Conservation (phyloP, 2,329 filamentous ascomycete species). For the Cercospora sp. region DNA sequence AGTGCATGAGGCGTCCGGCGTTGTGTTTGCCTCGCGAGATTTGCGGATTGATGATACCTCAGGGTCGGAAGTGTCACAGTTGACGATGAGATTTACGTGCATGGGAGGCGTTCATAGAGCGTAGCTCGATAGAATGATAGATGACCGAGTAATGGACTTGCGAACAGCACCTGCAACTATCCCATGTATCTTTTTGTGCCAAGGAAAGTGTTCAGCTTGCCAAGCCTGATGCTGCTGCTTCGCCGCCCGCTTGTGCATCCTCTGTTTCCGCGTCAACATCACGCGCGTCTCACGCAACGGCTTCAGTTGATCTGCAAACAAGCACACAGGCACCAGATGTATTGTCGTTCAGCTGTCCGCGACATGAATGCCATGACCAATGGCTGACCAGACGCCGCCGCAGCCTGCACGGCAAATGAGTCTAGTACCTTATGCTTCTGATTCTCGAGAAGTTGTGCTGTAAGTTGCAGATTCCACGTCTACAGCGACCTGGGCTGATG, state of each 20-base stretch:
- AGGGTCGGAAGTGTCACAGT: not conserved
- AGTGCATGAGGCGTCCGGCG: conserved; percentile 9
- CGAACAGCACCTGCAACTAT: not conserved
- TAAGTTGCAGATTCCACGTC: conserved; percentile 51
- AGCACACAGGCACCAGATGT: not conserved
- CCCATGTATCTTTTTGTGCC: not conserved
- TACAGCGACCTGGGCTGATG: conserved; percentile 12
- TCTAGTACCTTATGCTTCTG: conserved; percentile 73
- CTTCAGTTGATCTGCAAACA: not conserved
- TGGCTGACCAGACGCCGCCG: conserved; percentile 38
- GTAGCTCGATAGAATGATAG: conserved; percentile 9
- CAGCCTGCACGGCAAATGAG: conserved; percentile 55
- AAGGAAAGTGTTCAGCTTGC: not conserved
- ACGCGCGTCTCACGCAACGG: conserved; percentile 2
- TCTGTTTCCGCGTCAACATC: not conserved
- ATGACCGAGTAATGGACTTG: not conserved
- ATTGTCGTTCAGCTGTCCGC: not conserved
- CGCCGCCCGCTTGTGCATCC: not conserved
- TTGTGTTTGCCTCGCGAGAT: not conserved
- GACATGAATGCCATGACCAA: conserved; percentile 18
- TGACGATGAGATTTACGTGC: not conserved
- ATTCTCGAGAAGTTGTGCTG: conserved; percentile 76
- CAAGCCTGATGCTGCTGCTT: not conserved
- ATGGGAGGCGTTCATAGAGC: conserved; percentile 9
- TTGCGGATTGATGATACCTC: conserved; percentile 6